Base-by-base conservation (phyloP, 1,139 yeast genomes). In the Hansenula sp. region DNA sequence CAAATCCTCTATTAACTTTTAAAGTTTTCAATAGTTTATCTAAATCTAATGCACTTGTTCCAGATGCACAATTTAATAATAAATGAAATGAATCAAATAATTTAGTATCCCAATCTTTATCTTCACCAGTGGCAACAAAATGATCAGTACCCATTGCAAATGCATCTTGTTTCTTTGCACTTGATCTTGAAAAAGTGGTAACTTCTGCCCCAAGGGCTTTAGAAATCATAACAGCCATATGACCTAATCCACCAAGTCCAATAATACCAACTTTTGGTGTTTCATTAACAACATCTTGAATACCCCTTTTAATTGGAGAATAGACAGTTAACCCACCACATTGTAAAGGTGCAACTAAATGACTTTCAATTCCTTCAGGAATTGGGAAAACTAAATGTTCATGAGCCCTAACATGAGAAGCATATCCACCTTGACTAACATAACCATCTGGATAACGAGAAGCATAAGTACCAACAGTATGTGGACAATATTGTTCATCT, bases 171-270 rank as follows among this genome's bases (percentile, higher is more conserved):
- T 68, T 72, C 61, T 79, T 79, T 37, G 69, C 53, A 30, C 62
- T 60, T 7, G 74, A 60, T 62, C 84, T 68, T 18, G 82, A 76
- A 55, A 79, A 69, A 3, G 78, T 81, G 48, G 69, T 67, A 13
- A 77, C 81, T 50, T 77, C 73, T 19, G 81, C 80, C 33, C 82
- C 84, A 51, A 79, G 56, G 7, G 82, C 83, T 50, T 73, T 71
- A 41, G 82, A 75, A 51, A 77, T 71, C 66, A 74, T 72, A 47
- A 78, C 66, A 33, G 79, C 81, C 74, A 77, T 71, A 62, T 77
- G 82, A 33, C 84, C 84, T 50, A 79, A 65, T 38, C 84, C 84
- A 52, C 84, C 84, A 48, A 79, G 67, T 49, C 84, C 84, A 48
- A 76, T 66, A 51, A 79, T 65, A 46, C 78, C 84, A 42, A 79